Conservation (phyloP, 805 yeast genomes). For the Metschnikowia baotianmanensis region DNA sequence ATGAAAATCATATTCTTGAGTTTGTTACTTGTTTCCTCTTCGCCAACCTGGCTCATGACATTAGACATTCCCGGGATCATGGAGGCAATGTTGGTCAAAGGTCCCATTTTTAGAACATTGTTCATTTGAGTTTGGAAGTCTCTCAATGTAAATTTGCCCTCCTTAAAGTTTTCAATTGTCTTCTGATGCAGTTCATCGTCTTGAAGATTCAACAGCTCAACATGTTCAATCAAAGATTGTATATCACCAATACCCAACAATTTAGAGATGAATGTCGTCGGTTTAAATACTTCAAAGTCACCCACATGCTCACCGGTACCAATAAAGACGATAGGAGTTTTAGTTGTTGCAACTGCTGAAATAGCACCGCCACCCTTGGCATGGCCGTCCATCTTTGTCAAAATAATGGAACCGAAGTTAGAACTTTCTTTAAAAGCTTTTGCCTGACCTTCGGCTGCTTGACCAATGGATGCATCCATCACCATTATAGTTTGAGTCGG, state of each 20-base stretch:
- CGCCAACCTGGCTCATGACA: conserved; percentile 83
- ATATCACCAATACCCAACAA: conserved; percentile 93
- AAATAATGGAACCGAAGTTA: conserved; percentile 89
- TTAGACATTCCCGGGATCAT: conserved; percentile 92
- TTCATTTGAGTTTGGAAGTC: conserved; percentile 95
- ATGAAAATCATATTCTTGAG: conserved; percentile 86
- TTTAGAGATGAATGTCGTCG: conserved; percentile 86
- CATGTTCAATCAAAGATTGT: conserved; percentile 91
- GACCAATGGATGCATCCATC: conserved; percentile 95
- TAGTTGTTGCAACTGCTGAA: conserved; percentile 95
- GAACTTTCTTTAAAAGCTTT: conserved; percentile 91
- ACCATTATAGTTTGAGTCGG: conserved; percentile 99
- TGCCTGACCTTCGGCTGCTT: conserved; percentile 95
- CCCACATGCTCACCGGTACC: conserved; percentile 98
- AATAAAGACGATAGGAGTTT: conserved; percentile 91
- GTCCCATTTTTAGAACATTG: conserved; percentile 95
- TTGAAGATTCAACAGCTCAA: conserved; percentile 73
- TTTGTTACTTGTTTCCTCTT: conserved; percentile 82
- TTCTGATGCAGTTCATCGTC: conserved; percentile 74
- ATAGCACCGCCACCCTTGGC: conserved; percentile 99
- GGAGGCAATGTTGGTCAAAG: conserved; percentile 85
- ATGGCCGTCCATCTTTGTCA: conserved; percentile 97
- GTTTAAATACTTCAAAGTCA: conserved; percentile 88
- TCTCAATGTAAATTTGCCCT: conserved; percentile 88
- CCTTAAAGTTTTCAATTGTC: conserved; percentile 86